These are phyloP conservation scores for Tilletiopsis washingtonensis DNA, from an alignment of 1,284 basidiomycete genomes.

Conservation along the genomic window DNA sequence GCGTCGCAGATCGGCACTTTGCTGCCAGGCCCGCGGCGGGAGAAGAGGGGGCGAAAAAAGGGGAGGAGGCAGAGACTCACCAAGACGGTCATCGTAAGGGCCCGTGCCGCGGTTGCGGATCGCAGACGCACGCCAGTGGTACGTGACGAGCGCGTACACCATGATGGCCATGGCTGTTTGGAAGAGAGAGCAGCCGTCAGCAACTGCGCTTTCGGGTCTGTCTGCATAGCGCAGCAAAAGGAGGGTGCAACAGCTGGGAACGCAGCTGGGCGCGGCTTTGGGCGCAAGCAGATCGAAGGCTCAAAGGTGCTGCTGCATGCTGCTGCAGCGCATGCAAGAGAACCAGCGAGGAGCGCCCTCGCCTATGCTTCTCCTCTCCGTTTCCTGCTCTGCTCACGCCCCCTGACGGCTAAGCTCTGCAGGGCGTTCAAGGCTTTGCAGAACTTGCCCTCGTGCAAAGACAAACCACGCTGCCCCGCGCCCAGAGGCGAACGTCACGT, in stretches of 20 bases:
- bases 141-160: constrained; percentile 88
- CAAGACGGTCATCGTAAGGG: constrained; percentile 92
- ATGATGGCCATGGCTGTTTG: constrained; percentile 83
- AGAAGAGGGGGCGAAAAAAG: no score
- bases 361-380: no score
- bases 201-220: neutral
- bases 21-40: neutral
- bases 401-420: no score
- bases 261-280: neutral
- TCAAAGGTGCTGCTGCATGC: no score
- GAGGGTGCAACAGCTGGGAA: neutral
- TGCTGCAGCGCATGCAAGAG: no score
- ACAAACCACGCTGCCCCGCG: no score
- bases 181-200: neutral
- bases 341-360: no score
- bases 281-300: no score
- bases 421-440: no score
- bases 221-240: neutral
- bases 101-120: constrained; percentile 86
- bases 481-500: no score
- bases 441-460: no score
- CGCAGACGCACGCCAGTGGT: constrained; percentile 89
- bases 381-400: no score
- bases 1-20: constrained; percentile 58
- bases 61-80: constrained; percentile 44